These are phyloP conservation scores for Porodaedalea pini DNA, from an alignment of 1,284 basidiomycete genomes.

Conservation along the genomic window DNA sequence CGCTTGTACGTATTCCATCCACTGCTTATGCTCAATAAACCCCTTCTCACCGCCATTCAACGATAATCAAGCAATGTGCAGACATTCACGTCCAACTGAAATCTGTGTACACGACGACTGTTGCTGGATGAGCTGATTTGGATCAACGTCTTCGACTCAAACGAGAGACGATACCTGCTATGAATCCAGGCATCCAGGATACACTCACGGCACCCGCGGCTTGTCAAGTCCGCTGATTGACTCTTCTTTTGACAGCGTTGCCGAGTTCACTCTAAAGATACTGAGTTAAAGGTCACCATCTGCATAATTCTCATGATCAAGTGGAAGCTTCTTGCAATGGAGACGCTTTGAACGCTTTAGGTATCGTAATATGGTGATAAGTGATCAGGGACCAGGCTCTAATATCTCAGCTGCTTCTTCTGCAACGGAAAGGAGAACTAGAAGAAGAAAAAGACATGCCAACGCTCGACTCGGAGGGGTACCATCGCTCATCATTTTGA, in stretches of 20 bases:
- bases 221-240: conserved; percentile 11
- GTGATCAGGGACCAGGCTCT: background rate
- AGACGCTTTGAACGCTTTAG: background rate
- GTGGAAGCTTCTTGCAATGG: conserved; percentile 1
- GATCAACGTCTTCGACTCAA: conserved; percentile 5
- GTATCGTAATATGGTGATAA: background rate
- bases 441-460: too few species aligned
- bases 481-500: too few species aligned
- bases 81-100: background rate
- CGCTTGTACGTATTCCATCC: too few species aligned
- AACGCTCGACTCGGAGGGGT: too few species aligned
- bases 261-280: background rate
- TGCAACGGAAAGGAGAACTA: too few species aligned
- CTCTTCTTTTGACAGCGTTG: background rate
- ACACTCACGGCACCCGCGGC: background rate
- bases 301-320: conserved; percentile 7
- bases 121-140: conserved; percentile 8
- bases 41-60: too few species aligned
- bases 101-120: conserved; percentile 2
- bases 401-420: too few species aligned
- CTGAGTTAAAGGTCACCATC: background rate
- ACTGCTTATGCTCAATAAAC: too few species aligned
- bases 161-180: background rate
- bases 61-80: background rate
- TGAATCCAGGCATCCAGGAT: background rate